A percentile compares a stretch with the other conserved stretches of the same genome.
These are phyloP conservation scores for Pseudocercospora macadamiae DNA, from an alignment of 2,329 filamentous ascomycete genomes.

Conservation along the genomic window DNA sequence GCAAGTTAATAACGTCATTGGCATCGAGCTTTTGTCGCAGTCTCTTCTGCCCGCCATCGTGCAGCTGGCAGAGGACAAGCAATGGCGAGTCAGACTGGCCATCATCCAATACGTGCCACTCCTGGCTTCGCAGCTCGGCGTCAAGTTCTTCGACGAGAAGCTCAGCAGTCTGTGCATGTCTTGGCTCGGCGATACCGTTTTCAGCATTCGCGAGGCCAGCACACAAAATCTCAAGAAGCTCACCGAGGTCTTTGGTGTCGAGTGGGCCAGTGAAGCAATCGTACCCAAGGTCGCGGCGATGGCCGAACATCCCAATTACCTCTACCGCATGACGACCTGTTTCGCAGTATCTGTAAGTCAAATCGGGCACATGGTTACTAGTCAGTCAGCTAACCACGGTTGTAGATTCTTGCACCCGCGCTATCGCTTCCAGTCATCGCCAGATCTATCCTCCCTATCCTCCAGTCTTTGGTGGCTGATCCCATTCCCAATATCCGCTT, in stretches of 20 bases:
- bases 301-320: conserved; percentile 97
- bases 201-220: conserved; percentile 96
- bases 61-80: conserved; percentile 96
- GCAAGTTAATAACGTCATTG: conserved; percentile 97
- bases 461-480: conserved; percentile 89
- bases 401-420: conserved; percentile 86
- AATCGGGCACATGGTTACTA: not conserved
- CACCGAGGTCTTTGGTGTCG: conserved; percentile 96
- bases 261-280: conserved; percentile 95
- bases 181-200: conserved; percentile 97
- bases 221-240: conserved; percentile 98
- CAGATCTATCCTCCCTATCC: conserved; percentile 90
- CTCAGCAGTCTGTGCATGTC: conserved; percentile 94
- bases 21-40: conserved; percentile 94
- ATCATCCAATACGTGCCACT: conserved; percentile 99
- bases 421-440: conserved; percentile 93
- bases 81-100: conserved; percentile 95
- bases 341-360: conserved; percentile 91
- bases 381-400: conserved; percentile 17
- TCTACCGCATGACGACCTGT: conserved; percentile 99
- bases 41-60: conserved; percentile 96
- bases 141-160: conserved; percentile 98
- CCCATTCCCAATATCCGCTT: conserved; percentile 99
- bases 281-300: conserved; percentile 98
- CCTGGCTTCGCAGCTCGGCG: conserved; percentile 90